Evolutionary conservation across 441 rosid genomes (phyloP).

Genomic region (Syzygium syzygioides): DNA sequence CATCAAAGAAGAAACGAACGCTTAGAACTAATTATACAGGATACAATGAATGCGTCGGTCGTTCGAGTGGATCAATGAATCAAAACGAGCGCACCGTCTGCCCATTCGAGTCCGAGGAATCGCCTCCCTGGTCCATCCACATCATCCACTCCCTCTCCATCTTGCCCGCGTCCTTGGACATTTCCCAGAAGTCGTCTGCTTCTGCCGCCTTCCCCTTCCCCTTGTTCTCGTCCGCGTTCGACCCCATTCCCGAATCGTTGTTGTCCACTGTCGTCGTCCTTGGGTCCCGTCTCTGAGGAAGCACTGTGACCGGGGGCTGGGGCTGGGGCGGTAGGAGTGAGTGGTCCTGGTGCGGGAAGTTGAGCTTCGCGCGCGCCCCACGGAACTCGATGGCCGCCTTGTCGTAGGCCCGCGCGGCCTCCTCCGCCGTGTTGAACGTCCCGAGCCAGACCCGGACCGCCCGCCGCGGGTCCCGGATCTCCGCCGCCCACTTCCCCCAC

Average conservation of each 20-base stretch:
- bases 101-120: constrained; percentile 35
- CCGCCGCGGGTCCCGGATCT: not conserved
- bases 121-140: constrained; percentile 31
- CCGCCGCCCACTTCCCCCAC: not conserved
- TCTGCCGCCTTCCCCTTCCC: constrained; percentile 10
- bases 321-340: not conserved
- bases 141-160: constrained; percentile 28
- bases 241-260: not conserved
- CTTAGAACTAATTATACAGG: not conserved
- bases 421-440: not conserved
- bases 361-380: not conserved
- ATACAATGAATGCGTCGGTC: not conserved
- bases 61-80: not conserved
- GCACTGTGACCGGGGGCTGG: not conserved
- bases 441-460: not conserved
- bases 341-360: not conserved
- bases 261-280: not conserved
- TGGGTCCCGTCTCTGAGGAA: not conserved
- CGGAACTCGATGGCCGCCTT: not conserved
- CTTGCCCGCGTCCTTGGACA: constrained; percentile 19
- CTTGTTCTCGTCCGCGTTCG: not conserved
- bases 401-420: not conserved
- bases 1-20: not conserved
- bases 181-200: constrained; percentile 22
- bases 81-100: not conserved